Conservation (phyloP, 768 basidiomycete genomes). For the Boletus rubescentipes region DNA sequence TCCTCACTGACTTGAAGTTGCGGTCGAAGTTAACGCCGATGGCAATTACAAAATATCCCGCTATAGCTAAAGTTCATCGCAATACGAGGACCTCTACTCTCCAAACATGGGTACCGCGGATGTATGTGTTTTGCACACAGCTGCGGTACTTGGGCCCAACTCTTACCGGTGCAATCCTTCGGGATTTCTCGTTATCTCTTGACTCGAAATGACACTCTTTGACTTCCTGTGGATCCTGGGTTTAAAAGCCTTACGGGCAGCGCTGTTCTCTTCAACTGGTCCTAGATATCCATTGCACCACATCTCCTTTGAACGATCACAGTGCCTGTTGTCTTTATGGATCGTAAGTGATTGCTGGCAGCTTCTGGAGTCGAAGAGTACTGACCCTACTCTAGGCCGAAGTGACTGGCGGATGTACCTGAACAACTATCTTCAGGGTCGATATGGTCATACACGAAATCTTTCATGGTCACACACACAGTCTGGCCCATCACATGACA, state of each 20-base stretch:
- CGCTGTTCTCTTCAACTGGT: conserved; percentile 3
- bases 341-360: conserved; percentile 11
- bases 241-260: conserved; percentile 23
- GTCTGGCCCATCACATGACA: conserved; percentile 24
- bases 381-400: conserved; percentile 14
- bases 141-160: conserved; percentile 16
- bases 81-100: conserved; percentile 6
- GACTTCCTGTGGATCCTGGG: conserved; percentile 24
- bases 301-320: conserved; percentile 1
- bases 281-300: conserved; percentile 3
- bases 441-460: conserved; percentile 29
- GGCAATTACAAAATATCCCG: conserved; percentile 11
- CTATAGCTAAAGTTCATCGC: conserved; percentile 16
- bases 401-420: conserved; percentile 30
- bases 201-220: conserved; percentile 23
- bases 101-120: conserved; percentile 19
- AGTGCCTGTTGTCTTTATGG: conserved; percentile 8
- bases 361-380: not conserved
- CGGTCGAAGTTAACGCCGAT: conserved; percentile 23
- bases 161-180: conserved; percentile 6
- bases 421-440: conserved; percentile 32
- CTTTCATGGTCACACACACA: conserved; percentile 24
- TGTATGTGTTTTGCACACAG: conserved; percentile 12
- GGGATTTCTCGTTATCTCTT: conserved; percentile 20
- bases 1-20: conserved; percentile 11